Evolutionary conservation across 768 basidiomycete genomes (phyloP), one percentile per base, ranked within the genome.

Genomic region (Xerocomellus chrysenteron): DNA sequence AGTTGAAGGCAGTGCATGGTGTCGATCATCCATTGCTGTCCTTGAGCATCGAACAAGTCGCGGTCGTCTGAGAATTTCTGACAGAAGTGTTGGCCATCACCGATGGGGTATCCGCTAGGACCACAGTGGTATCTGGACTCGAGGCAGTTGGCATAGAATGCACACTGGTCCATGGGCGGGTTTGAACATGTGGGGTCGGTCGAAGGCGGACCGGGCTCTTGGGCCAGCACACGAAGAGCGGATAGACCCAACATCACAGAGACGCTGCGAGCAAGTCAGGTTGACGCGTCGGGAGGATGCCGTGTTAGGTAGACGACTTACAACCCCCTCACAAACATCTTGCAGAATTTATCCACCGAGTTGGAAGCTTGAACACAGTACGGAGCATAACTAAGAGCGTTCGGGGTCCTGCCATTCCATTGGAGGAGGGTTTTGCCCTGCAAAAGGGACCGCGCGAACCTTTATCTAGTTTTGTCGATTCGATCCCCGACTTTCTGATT

Each of bases 1-100:
- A 55, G 58, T 55, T 80, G 79, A 9, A 81, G 71, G 53, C 80
- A 81, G 47, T 73, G 73, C 78, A 81, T 78, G 16, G 76, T 77
- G 35, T 70, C 63, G 36, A 75, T 36, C 72, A 81, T 74, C 80
- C 79, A 81, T 39, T 58, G 65, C 53, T 76, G 71, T 0, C 79
- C 79, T 5, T 35, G 44, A 0, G 64, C 16, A 28, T 71, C 71
- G 12, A 81, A 66, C 42, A 62, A 24, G 17, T 36, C 47, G 13
- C 69, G 68, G 12, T 71, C 49, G 21, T 63, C 60, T 13, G 64
- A 63, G 65, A 80, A 80, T 16, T 71, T 75, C 37, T 63, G 58
- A 66, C 80, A 81, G 57, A 61, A 78, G 17, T 71, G 57, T 44
- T 73, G 59, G 32, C 80, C 80, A 43, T 75, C 76, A 12, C 68